These are phyloP conservation scores for Drechslera avenae DNA, from an alignment of 2,329 filamentous ascomycete species.

Conservation along the genomic window DNA sequence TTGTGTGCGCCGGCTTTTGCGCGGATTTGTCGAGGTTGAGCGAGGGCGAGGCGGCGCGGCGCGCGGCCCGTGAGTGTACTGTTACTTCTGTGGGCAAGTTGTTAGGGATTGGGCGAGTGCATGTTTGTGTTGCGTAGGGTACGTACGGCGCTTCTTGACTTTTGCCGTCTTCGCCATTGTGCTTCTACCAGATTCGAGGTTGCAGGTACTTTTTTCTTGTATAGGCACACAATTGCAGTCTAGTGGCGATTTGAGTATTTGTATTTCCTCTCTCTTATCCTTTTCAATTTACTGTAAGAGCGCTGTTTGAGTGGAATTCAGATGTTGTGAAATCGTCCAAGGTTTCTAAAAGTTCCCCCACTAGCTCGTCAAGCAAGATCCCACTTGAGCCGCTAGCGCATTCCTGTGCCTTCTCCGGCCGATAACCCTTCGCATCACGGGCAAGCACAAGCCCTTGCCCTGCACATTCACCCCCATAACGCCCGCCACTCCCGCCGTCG, in stretches of 20 bases:
- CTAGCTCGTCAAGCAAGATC: conserved; percentile 19
- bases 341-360: conserved; percentile 19
- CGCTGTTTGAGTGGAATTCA: not conserved
- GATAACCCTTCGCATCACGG: conserved; percentile 12
- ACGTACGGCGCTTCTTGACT: conserved; percentile 52
- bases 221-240: not conserved
- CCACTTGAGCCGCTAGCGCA: conserved; percentile 14
- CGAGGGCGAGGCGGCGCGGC: conserved; percentile 71
- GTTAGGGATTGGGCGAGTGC: conserved; percentile 18
- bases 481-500: conserved; percentile 19
- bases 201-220: not conserved
- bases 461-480: conserved; percentile 17
- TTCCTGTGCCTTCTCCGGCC: conserved; percentile 20
- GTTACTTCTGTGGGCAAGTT: conserved; percentile 58
- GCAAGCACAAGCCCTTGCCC: conserved; percentile 15
- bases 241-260: not conserved
- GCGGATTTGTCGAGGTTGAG: conserved; percentile 75
- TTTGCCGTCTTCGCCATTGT: conserved; percentile 55
- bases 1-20: conserved; percentile 53
- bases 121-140: not conserved
- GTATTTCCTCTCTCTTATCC: no score
- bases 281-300: not conserved
- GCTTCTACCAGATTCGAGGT: not conserved
- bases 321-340: not conserved
- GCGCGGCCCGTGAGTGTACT: conserved; percentile 73